Base-by-base conservation (phyloP, 176 grass and related monocot genomes). In the Bolboschoenus planiculmis region DNA sequence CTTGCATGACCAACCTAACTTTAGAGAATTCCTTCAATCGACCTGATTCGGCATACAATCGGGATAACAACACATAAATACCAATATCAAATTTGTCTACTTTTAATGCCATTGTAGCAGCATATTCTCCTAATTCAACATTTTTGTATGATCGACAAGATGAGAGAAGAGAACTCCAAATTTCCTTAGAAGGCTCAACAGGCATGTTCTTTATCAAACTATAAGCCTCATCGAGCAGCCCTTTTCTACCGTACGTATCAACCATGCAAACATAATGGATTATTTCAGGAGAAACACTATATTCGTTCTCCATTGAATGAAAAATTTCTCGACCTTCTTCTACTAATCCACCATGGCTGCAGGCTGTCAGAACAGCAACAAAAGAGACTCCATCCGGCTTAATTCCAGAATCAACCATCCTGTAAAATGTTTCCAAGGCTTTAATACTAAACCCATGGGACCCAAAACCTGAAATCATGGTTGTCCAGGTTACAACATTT, bases 191-290 rank as follows among this genome's bases (percentile, higher is more conserved):
- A 0, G 91, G 83, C 21, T 85, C 87, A 91, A 97, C 80, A 0
- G 93, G 93, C 93, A 97, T 97, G 42, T 81, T 85, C 0, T 89
- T 74, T 68, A 93, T 97, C 58, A 97, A 76, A 87, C 83, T 86
- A 78, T 91, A 89, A 56, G 93, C 91, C 83, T 93, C 89, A 2
- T 91, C 85, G 20, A 97, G 31, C 62, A 79, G 62, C 73, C 93
- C 93, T 64, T 88, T 90, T 85, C 93, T 88, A 55, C 90, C 88
- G 0, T 87, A 86, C 83, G 91, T 30, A 86, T 97, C 91, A 36
- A 93, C 89, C 89, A 97, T 88, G 72, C 93, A 97, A 18, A 91
- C 91, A 30, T 90, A 97, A 65, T 97, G 93, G 42, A 93, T 85
- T 79, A 88, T 91, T 84, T 89, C 89, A 11, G 87, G 91, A 29